Evolutionary conservation across 2,329 filamentous ascomycete species (phyloP).

Genomic region (Colletotrichum tanaceti): DNA sequence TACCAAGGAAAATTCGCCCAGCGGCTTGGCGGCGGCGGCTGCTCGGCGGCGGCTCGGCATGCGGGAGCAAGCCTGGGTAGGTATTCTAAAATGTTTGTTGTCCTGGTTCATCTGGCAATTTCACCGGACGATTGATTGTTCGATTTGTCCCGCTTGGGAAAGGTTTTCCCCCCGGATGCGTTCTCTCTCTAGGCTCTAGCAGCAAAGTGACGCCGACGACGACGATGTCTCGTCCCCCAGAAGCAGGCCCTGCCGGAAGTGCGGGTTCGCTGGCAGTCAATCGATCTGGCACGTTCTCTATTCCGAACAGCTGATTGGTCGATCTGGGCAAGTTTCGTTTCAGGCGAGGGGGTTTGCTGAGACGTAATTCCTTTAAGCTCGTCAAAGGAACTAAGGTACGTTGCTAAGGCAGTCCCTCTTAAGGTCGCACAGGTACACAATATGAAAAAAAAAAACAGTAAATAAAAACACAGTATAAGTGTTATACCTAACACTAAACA

Average conservation of each 20-base stretch:
- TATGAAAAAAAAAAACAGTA: no score
- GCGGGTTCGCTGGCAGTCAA: slow-evolving; percentile 41
- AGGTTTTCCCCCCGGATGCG: no score
- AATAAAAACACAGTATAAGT: no score
- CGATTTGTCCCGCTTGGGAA: not conserved
- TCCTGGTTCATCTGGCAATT: not conserved
- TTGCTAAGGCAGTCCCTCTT: no score
- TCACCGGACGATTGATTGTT: slow-evolving; percentile 30
- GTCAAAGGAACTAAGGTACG: slow-evolving; percentile 4
- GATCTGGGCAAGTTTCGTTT: slow-evolving; percentile 18
- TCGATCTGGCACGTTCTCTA: slow-evolving; percentile 41
- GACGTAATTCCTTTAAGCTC: slow-evolving; percentile 35
- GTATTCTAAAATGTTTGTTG: not conserved
- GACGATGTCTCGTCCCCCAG: not conserved
- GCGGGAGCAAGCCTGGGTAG: slow-evolving; percentile 21
- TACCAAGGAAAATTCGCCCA: slow-evolving; percentile 2
- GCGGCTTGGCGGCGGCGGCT: slow-evolving; percentile 36
- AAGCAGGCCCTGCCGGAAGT: slow-evolving; percentile 32
- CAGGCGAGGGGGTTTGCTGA: slow-evolving; percentile 6
- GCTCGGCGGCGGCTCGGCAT: slow-evolving; percentile 38
- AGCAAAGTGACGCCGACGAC: slow-evolving; percentile 7
- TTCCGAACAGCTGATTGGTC: slow-evolving; percentile 29
- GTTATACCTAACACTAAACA: no score
- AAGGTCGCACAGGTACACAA: no score
- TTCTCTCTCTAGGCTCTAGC: no score